Evolutionary conservation across 1,284 basidiomycete species (phyloP), one percentile per base, ranked within the genome.

Genomic region (Moniliophthora roreri): DNA sequence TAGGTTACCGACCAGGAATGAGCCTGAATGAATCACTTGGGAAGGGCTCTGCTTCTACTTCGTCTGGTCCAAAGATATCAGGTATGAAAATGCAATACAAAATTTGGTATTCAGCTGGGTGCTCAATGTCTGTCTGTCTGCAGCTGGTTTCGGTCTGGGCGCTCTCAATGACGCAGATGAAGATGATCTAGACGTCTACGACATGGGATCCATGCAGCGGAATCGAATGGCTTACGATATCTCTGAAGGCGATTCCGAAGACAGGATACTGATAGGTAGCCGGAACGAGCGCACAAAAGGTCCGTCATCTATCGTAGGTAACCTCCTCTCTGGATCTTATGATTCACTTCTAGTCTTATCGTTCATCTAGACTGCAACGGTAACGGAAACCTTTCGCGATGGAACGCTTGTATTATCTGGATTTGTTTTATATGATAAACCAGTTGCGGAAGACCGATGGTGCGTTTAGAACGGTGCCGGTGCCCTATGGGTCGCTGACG

Each of bases 151-250:
- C 63, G 92, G 92, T 23, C 73, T 94, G 4, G 91, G 91, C n/a
- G 91, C 87, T 1, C 69, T 91, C 39, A 93, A 94, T 63, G 89
- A 92, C 52, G 89, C 88, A 0, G 93, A 94, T 42, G 92, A 95
- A 51, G 93, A 95, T 62, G 93, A 96, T 62, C 60, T 93, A 23
- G 93, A 95, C 62, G 78, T 95, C 0, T 96, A 96, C 63, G 88
- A 91, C 60, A 70, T 70, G 56, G 68, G 68, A 41, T 52, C 69
- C 35, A 61, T 62, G 4, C 68, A 72, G n/a, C 74, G 74, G 57
- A 80, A 73, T 57, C 76, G 79, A 26, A 77, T 85, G 51, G 91
- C 90, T 0, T 95, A 89, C 64, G 91, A 93, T 61, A 69, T 74
- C 28, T 68, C 66, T n/a, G 81, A 82, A 20, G 73, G 74, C 3